Percentiles rank a stretch among this genome's conserved stretches.
Conservation (phyloP, 805 yeast genomes). For the Yarrowia sp. region DNA sequence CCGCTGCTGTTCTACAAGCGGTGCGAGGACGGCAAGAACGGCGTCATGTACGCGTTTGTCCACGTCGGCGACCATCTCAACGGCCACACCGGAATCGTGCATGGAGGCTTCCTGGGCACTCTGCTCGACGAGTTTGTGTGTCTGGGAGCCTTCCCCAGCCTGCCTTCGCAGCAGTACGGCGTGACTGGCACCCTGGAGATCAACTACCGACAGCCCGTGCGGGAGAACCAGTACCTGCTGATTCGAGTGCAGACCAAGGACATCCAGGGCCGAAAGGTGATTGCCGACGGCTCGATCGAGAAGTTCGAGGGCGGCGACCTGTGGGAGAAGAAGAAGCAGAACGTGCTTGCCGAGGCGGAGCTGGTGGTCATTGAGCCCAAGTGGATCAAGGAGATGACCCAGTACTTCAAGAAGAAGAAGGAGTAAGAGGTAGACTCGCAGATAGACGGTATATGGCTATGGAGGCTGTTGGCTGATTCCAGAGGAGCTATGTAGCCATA, state of each 20-base stretch:
- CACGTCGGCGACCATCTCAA: constrained; percentile 63
- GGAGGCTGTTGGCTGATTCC: too few species aligned
- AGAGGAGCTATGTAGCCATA: too few species aligned
- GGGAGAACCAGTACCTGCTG: constrained; percentile 59
- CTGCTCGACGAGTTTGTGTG: constrained; percentile 75
- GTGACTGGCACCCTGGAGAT: constrained; percentile 76
- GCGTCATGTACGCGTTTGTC: constrained; percentile 57
- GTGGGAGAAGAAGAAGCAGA: constrained; percentile 36
- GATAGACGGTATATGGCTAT: too few species aligned
- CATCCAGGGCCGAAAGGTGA: constrained; percentile 67
- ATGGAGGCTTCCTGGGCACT: constrained; percentile 76
- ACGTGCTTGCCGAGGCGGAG: constrained; percentile 56
- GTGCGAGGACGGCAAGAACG: constrained; percentile 40
- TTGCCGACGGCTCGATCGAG: constrained; percentile 60
- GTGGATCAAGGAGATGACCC: constrained; percentile 71
- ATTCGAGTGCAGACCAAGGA: constrained; percentile 62
- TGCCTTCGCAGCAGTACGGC: constrained; percentile 70
- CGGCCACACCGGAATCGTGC: constrained; percentile 49
- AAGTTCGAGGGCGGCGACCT: constrained; percentile 42
- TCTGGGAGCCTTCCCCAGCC: constrained; percentile 65
- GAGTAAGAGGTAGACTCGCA: not conserved
- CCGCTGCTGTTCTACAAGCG: constrained; percentile 63
- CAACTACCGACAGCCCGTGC: constrained; percentile 47
- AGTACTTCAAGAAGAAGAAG: constrained; percentile 8
- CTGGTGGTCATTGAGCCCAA: constrained; percentile 82